Evolutionary conservation across 2,329 filamentous ascomycete species (phyloP).

Genomic region (Calycina herbarum): DNA sequence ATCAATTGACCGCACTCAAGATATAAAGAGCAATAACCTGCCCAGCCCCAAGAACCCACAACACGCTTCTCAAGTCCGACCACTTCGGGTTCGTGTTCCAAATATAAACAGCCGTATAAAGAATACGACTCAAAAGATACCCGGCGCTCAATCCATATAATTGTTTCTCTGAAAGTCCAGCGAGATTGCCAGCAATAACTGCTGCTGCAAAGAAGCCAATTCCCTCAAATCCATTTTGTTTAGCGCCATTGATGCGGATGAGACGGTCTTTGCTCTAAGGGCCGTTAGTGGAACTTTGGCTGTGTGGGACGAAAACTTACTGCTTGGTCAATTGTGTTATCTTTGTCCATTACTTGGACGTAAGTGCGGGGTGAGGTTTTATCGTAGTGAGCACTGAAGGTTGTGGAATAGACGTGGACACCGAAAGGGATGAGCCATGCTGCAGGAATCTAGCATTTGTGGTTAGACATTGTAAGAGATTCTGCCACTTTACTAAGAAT

Average conservation of each 20-base stretch:
- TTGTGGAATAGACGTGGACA: conserved; percentile 39
- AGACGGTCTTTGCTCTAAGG: conserved; percentile 8
- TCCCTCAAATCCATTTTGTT: conserved; percentile 14
- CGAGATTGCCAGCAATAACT: conserved; percentile 12
- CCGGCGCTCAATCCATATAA: conserved; percentile 5
- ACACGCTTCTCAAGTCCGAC: background rate
- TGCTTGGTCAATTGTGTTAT: conserved; percentile 36
- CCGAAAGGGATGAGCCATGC: conserved; percentile 38
- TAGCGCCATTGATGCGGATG: conserved; percentile 10
- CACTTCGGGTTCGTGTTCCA: background rate
- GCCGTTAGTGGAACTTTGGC: background rate
- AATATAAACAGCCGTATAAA: conserved; percentile 1
- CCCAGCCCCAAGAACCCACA: conserved; percentile 4
- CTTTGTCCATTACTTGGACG: conserved; percentile 28
- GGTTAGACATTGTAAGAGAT: background rate
- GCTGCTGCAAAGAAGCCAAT: conserved; percentile 12
- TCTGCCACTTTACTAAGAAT: too few relatives aligned
- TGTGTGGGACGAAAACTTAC: conserved; percentile 15
- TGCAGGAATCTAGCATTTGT: conserved; percentile 25
- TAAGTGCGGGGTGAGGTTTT: conserved; percentile 36
- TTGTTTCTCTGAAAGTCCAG: background rate
- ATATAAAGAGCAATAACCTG: conserved; percentile 10
- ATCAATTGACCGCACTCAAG: background rate
- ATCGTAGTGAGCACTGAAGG: conserved; percentile 32
- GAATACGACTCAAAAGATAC: conserved; percentile 7